These are phyloP conservation scores for Bruguiera parviflora DNA, from an alignment of 345 rosid species.

Conservation along the genomic window DNA sequence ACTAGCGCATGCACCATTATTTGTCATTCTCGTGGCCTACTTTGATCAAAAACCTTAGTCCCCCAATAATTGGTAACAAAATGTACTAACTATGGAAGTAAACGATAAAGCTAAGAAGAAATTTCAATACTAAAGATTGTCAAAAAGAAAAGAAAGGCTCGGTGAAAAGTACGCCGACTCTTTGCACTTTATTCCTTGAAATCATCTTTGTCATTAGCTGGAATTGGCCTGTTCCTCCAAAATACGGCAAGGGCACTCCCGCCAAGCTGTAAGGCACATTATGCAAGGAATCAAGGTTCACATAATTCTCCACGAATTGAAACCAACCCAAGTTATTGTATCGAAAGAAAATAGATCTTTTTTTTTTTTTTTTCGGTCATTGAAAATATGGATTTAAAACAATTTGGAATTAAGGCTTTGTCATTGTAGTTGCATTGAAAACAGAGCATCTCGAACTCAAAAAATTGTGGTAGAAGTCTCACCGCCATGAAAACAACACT, in stretches of 20 bases:
- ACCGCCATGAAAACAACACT: conserved; percentile 99
- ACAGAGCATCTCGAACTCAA: background rate
- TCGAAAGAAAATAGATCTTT: too few species aligned
- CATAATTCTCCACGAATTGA: background rate
- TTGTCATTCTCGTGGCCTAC: background rate
- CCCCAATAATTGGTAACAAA: background rate
- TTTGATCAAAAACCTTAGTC: background rate
- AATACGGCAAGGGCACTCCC: conserved; percentile 91
- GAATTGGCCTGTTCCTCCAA: conserved; percentile 86
- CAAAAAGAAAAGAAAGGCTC: background rate
- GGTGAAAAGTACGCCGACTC: too few species aligned
- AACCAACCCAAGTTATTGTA: too few species aligned
- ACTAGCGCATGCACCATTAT: background rate
- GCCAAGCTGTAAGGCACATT: conserved; percentile 57
- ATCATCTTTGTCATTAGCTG: conserved; percentile 83
- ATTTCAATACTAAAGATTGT: background rate
- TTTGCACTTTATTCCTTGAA: conserved; percentile 53
- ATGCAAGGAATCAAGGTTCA: background rate
- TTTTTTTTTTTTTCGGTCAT: too few species aligned
- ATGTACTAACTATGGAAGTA: background rate
- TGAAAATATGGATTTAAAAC: too few species aligned
- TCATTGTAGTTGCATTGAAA: background rate
- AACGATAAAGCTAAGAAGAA: background rate
- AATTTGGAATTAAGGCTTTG: too few species aligned
- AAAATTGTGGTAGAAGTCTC: conserved; percentile 20